Evolutionary conservation across 306 rosid genomes (phyloP), one percentile per base, ranked within the genome.

Genomic region (Abrus precatorius): DNA sequence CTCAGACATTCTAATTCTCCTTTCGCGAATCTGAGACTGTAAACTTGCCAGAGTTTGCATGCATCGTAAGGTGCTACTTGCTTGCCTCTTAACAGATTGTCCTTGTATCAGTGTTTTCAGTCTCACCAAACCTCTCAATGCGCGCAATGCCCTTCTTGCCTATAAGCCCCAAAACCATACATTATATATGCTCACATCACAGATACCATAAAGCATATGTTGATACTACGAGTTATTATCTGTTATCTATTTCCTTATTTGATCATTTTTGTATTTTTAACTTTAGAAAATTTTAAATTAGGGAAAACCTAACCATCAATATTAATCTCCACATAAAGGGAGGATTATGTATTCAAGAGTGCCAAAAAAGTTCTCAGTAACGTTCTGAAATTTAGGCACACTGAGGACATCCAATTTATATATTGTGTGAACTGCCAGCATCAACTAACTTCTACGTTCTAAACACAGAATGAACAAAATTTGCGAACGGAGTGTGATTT

Each of bases 131-230:
- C 94, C 94, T 84, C 89, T 91, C 87, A 91, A 87, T 13, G 94
- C 94, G 14, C 78, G 84, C 80, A 92, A 77, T 30, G 96, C 94
- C 82, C 94, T 88, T 87, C 96, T 89, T 13, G 97, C 93, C 97
- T 94, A 79, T 12, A 52, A 76, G n/a, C 70, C 32, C 69, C 10
- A 62, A 79, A 70, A 47, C 33, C 36, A 77, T 38, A 65, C 59
- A 48, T 68, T 70, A 75, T 38, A 13, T 20, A 6, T 50, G 45
- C 14, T 20, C 20, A 20, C 20, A 20, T 20, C 20, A 20, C 20
- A 20, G 20, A 20, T 20, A 36, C 38, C 49, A 64, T n/a, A 9
- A 29, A 59, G 40, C 20, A 20, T 20, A 20, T 20, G 20, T 20
- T 20, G 20, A 20, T 20, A 20, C 20, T 20, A 20, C 20, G 20